These are phyloP conservation scores for Camellia oleifera DNA, from an alignment of 179 eudicot species.

Conservation along the genomic window DNA sequence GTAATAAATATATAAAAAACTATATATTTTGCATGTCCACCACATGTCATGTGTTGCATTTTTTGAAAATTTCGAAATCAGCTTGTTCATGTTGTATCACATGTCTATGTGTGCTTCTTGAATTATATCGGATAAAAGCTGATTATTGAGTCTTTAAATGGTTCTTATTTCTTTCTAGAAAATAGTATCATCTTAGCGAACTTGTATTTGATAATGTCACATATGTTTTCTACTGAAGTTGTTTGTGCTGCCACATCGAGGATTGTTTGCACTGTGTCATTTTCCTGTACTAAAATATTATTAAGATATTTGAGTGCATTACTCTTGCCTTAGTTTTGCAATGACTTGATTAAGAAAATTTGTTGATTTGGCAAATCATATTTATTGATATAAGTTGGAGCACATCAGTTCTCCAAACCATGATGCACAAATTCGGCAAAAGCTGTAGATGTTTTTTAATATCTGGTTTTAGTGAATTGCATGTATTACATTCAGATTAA, in stretches of 20 bases:
- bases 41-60: too few relatives aligned
- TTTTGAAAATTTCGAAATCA: too few relatives aligned
- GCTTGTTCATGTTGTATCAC: too few relatives aligned
- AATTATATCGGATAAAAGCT: not conserved
- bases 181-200: not conserved
- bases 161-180: not conserved
- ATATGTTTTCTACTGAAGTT: not conserved
- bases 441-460: not conserved
- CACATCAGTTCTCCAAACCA: not conserved
- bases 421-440: not conserved
- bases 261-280: not conserved
- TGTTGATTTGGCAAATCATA: not conserved
- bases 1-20: too few relatives aligned
- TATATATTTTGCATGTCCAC: too few relatives aligned
- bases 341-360: slow-evolving; percentile 2
- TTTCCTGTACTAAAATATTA: not conserved
- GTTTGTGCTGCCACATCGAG: not conserved
- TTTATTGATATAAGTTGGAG: not conserved
- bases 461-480: not conserved
- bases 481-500: not conserved
- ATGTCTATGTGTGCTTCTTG: too few relatives aligned
- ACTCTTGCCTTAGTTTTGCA: not conserved
- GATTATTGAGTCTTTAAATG: not conserved
- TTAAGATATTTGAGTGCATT: not conserved
- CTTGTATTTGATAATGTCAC: not conserved